Percentiles rank a stretch among this genome's conserved stretches.
Evolutionary conservation across 1,284 basidiomycete genomes (phyloP).

Genomic region (Coniferiporia sulphurascens): DNA sequence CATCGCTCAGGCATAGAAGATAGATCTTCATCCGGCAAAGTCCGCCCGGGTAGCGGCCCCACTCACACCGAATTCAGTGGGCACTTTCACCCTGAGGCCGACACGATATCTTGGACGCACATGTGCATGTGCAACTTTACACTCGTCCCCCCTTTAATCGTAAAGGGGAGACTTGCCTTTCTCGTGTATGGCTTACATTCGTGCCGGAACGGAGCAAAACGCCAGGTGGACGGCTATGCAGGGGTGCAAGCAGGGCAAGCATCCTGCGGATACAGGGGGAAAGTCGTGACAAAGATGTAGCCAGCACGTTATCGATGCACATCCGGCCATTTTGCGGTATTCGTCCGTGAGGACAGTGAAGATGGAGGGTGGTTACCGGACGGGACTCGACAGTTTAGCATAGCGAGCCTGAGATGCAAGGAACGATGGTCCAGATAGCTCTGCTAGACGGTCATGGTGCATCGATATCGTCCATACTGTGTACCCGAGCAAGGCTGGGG

Average conservation of each 20-base stretch:
- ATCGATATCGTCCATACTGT: no score
- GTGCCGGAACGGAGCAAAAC: background rate
- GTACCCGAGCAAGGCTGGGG: no score
- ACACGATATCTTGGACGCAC: background rate
- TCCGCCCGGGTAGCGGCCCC: constrained; percentile 2
- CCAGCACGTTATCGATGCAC: constrained; percentile 5
- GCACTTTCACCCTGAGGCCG: background rate
- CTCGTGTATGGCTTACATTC: background rate
- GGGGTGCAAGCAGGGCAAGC: background rate
- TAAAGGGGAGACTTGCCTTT: background rate
- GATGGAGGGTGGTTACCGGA: background rate
- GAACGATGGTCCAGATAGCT: no score
- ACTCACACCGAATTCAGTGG: background rate
- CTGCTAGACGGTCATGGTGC: no score
- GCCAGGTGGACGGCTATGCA: background rate
- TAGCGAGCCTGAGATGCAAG: no score
- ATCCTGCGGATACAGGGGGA: background rate
- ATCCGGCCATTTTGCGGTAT: background rate
- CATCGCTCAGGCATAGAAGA: background rate
- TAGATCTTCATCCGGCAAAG: constrained; percentile 6
- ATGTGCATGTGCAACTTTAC: background rate
- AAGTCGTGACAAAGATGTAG: background rate
- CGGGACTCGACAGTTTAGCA: no score
- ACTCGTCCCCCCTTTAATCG: no score
- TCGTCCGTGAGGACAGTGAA: background rate